Evolutionary conservation across 1,284 basidiomycete species (phyloP).

Genomic region (Paramarasmius palmivorus): DNA sequence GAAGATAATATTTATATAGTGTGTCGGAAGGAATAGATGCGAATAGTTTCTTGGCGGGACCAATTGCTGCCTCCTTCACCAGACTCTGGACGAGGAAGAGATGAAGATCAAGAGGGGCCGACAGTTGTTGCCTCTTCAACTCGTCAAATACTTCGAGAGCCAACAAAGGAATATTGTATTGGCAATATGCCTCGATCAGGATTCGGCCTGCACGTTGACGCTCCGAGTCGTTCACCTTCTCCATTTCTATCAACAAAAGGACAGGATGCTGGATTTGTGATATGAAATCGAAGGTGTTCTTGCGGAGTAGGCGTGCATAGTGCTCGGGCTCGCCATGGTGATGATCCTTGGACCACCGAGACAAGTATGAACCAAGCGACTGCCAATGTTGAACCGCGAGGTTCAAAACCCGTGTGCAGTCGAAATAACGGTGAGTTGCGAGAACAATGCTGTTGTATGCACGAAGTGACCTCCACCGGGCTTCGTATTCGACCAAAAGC

Average conservation of each 20-base stretch:
- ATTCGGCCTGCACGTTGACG: slow-evolving; percentile 36
- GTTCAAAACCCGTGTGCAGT: slow-evolving; percentile 40
- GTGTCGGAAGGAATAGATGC: slow-evolving; percentile 23
- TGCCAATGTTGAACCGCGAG: slow-evolving; percentile 46
- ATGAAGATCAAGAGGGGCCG: slow-evolving; percentile 28
- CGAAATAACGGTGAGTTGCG: slow-evolving; percentile 36
- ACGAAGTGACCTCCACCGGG: slow-evolving; percentile 25
- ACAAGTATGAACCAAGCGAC: slow-evolving; percentile 32
- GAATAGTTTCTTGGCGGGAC: slow-evolving; percentile 47
- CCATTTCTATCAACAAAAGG: slow-evolving; percentile 30
- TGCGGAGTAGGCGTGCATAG: slow-evolving; percentile 29
- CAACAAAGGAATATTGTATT: slow-evolving; percentile 31
- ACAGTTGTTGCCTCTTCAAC: slow-evolving; percentile 38
- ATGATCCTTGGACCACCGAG: slow-evolving; percentile 15
- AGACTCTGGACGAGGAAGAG: slow-evolving; percentile 46
- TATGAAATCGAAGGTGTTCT: slow-evolving; percentile 32
- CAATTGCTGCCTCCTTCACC: slow-evolving; percentile 37
- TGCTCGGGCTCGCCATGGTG: slow-evolving; percentile 11
- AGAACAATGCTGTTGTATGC: slow-evolving; percentile 42
- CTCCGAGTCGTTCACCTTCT: slow-evolving; percentile 26
- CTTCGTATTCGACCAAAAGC: slow-evolving; percentile 17
- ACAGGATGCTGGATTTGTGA: slow-evolving; percentile 36
- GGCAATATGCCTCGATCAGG: slow-evolving; percentile 40
- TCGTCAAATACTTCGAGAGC: slow-evolving; percentile 45
- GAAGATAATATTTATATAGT: slow-evolving; percentile 32